Evolutionary conservation across 345 rosid species (phyloP).

Genomic region (Heritiera littoralis): DNA sequence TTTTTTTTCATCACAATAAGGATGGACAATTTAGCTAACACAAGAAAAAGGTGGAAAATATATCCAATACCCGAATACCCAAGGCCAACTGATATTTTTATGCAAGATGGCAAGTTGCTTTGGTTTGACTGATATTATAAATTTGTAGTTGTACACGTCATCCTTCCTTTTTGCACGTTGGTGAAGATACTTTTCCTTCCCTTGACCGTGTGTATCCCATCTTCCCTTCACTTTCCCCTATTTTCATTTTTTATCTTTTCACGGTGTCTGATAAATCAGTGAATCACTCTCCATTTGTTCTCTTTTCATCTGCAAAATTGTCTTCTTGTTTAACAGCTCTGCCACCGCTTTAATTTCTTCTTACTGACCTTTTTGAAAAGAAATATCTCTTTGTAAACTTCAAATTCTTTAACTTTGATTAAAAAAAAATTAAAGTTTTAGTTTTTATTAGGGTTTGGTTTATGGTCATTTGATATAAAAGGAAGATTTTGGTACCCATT

Average conservation of each 20-base stretch:
- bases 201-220: not conserved
- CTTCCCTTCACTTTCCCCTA: not conserved
- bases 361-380: not conserved
- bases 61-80: too few relatives aligned
- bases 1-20: too few relatives aligned
- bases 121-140: too few relatives aligned
- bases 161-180: not conserved
- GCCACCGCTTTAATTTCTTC: not conserved
- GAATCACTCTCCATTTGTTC: not conserved
- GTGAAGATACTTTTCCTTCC: not conserved
- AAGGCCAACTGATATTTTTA: too few relatives aligned
- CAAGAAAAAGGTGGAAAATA: too few relatives aligned
- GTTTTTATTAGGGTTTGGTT: not conserved
- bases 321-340: not conserved
- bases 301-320: conserved; percentile 10
- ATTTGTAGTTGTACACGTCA: too few relatives aligned
- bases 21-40: too few relatives aligned
- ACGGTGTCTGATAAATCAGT: too few relatives aligned
- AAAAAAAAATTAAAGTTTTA: not conserved
- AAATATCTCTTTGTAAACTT: not conserved
- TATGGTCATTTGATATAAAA: not conserved
- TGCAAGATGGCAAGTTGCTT: too few relatives aligned
- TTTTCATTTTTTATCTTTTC: not conserved
- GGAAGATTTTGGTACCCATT: not conserved
- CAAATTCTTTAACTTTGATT: not conserved